Evolutionary conservation across 352 stramenopile species (phyloP).

Genomic region (Bremia lactucae): DNA sequence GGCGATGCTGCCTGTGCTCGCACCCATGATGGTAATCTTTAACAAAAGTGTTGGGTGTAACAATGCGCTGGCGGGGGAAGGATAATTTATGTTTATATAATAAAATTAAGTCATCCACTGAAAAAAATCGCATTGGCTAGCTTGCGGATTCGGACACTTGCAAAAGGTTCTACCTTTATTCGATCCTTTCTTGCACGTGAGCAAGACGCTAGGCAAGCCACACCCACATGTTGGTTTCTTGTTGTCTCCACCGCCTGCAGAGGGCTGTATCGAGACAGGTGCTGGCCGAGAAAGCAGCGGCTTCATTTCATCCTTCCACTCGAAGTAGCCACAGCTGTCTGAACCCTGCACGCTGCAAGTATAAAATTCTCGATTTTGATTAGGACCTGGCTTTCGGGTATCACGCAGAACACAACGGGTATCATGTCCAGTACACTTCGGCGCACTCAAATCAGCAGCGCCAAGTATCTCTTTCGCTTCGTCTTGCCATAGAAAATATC

Average conservation of each 20-base stretch:
- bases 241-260: not conserved
- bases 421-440: slow-evolving; percentile 37
- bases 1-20: slow-evolving; percentile 44
- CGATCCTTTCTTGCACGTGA: slow-evolving; percentile 53
- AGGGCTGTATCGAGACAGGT: slow-evolving; percentile 1
- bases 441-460: slow-evolving; percentile 3
- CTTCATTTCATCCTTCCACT: slow-evolving; percentile 84
- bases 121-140: slow-evolving; percentile 88
- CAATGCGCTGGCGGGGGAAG: slow-evolving; percentile 9
- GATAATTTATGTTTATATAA: slow-evolving; percentile 4
- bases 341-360: slow-evolving; percentile 64
- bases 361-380: slow-evolving; percentile 90
- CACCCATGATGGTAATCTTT: slow-evolving; percentile 43
- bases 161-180: slow-evolving; percentile 91
- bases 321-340: slow-evolving; percentile 67
- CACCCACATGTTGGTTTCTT: slow-evolving; percentile 33
- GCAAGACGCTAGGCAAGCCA: slow-evolving; percentile 24
- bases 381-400: slow-evolving; percentile 42
- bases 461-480: slow-evolving; percentile 14
- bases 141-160: slow-evolving; percentile 80
- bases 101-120: slow-evolving; percentile 62
- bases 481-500: slow-evolving; percentile 73
- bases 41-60: slow-evolving; percentile 23
- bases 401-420: slow-evolving; percentile 32
- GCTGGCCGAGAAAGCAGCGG: slow-evolving; percentile 1